Percentiles rank a stretch among this genome's conserved stretches.
Evolutionary conservation across 2,329 filamentous ascomycete species (phyloP).

Genomic region (Ceratocystis lukuohia): DNA sequence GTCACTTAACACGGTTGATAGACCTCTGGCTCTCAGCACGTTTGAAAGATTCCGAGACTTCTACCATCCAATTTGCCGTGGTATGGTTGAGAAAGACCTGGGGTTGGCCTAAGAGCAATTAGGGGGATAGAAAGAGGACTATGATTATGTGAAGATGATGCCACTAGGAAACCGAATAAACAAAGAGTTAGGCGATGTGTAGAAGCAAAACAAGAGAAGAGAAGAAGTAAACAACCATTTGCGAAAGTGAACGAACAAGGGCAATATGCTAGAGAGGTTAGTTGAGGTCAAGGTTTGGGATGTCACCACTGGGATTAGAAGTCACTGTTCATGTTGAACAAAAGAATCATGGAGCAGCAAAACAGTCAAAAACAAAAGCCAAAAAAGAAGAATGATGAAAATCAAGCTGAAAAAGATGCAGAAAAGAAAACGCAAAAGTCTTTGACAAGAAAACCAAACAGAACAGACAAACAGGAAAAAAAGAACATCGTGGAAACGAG

Average conservation of each 20-base stretch:
- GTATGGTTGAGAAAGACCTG: slow-evolving; percentile 77
- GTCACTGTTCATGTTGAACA: not conserved
- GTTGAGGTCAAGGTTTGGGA: too few relatives aligned
- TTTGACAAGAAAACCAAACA: not conserved
- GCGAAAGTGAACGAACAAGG: too few relatives aligned
- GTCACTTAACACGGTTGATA: slow-evolving; percentile 60
- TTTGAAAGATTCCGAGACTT: slow-evolving; percentile 83
- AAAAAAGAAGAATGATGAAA: not conserved
- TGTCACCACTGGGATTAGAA: not conserved
- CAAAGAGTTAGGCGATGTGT: not conserved
- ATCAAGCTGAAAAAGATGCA: not conserved
- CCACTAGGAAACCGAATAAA: not conserved
- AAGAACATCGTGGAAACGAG: not conserved
- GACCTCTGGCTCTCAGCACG: slow-evolving; percentile 60
- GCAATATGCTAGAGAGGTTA: too few relatives aligned
- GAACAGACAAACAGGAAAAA: not conserved
- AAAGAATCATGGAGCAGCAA: not conserved
- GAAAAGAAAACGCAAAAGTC: not conserved
- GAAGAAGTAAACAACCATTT: not conserved
- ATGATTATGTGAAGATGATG: not conserved
- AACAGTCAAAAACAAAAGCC: not conserved
- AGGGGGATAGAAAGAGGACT: not conserved
- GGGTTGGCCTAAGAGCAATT: slow-evolving; percentile 10
- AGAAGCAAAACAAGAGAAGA: not conserved
- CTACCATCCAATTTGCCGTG: slow-evolving; percentile 86